Evolutionary conservation across 352 stramenopile genomes (phyloP), one percentile per base, ranked within the genome.

Genomic region (Hyaloperonospora brassicae): DNA sequence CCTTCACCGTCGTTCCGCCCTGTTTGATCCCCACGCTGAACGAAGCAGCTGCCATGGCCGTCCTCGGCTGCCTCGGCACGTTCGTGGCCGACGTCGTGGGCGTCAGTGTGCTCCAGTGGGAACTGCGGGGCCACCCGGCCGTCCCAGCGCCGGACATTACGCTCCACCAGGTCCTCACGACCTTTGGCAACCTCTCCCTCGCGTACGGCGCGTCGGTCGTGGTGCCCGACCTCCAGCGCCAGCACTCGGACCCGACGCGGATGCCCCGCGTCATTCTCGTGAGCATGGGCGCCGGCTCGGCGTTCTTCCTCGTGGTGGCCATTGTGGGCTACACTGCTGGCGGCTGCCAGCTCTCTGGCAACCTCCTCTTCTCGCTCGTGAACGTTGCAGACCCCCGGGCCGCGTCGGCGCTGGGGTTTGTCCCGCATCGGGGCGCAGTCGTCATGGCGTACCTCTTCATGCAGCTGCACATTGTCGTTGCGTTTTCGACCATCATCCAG

Each of bases 361-460:
- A 61, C 42, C 61, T 65, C 11, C 24, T 62, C 35, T 65, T 61
- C 47, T 61, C 58, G 5, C 61, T 65, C n/a, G 58, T 65, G 8
- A 43, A 61, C 47, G 61, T 47, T 0, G 34, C 58, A 0, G 56
- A 61, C 52, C 58, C 58, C 13, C 9, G 50, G 17, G 39, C 52
- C 17, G 31, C 47, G 8, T 54, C 52, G 39, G 52, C 52, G 10
- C 42, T 65, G 22, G 58, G 58, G 31, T 65, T 65, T 23, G 61
- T 42, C 10, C 14, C 58, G 2, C 61, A 61, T 52, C 58, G 58
- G 23, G 58, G 58, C 5, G 58, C 58, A 2, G 58, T 65, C 0
- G 52, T 61, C 1, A 61, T 61, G 52, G 46, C 58, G 2, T 65
- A 61, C n/a, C 31, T 65, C 14, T 65, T 61, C 52, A 65, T 65